These are phyloP conservation scores for Acacia concinna DNA, from an alignment of 331 rosid species.

Conservation along the genomic window DNA sequence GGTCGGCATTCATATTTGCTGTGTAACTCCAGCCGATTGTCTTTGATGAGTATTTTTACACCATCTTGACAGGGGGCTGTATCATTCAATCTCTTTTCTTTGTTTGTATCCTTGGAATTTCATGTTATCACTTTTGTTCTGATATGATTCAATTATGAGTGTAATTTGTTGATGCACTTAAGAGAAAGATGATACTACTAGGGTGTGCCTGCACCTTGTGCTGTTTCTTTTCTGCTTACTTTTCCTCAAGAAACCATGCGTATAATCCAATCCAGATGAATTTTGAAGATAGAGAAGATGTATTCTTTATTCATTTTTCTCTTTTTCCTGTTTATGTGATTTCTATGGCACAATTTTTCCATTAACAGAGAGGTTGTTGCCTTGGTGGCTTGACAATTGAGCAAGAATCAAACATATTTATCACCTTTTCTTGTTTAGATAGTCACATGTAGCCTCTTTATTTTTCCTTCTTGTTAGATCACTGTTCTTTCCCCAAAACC, in stretches of 20 bases:
- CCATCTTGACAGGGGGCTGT: not conserved
- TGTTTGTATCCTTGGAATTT: not conserved
- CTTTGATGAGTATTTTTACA: not conserved
- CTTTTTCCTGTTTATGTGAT: not conserved
- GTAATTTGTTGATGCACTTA: not conserved
- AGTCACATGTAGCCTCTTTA: not conserved
- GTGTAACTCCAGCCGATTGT: not conserved
- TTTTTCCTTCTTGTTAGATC: not conserved
- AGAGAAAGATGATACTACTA: not conserved
- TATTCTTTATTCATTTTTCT: not conserved
- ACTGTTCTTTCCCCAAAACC: not conserved
- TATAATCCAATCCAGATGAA: not conserved
- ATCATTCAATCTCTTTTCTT: constrained; percentile 12
- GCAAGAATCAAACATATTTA: not conserved
- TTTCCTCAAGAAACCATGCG: not conserved
- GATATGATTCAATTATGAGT: not conserved
- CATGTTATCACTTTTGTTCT: not conserved
- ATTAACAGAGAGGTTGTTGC: not conserved
- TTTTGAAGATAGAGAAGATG: not conserved
- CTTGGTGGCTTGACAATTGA: not conserved
- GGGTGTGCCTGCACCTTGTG: not conserved
- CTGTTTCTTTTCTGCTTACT: not conserved
- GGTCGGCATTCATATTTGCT: not conserved
- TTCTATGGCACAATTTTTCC: not conserved
- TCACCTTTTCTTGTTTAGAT: not conserved